These are phyloP conservation scores for Ophiostoma perfectum DNA, from an alignment of 2,329 filamentous ascomycete genomes.

Conservation along the genomic window DNA sequence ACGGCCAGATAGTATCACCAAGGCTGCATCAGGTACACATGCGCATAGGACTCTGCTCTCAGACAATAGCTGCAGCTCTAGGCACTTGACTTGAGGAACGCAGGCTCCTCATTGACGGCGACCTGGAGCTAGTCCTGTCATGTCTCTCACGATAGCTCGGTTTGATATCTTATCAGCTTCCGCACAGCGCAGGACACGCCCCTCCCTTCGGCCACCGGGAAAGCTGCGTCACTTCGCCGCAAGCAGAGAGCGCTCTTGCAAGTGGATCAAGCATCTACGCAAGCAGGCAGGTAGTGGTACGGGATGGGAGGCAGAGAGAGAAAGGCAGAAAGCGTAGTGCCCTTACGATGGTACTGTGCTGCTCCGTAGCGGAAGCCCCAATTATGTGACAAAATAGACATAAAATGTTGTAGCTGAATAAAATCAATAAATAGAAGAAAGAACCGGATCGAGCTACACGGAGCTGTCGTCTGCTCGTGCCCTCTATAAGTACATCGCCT, in stretches of 20 bases:
- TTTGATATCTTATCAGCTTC: conserved; percentile 11
- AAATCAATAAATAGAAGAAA: not conserved
- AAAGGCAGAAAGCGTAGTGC: not conserved
- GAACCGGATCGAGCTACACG: not conserved
- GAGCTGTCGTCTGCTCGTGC: not conserved
- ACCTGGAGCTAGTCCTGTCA: not conserved
- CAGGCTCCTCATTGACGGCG: not conserved
- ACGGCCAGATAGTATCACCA: not conserved
- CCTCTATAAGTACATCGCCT: conserved; percentile 3
- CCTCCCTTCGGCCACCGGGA: not conserved
- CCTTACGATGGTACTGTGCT: too few relatives aligned
- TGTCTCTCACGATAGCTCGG: not conserved
- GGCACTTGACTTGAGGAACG: not conserved
- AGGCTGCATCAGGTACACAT: too few relatives aligned
- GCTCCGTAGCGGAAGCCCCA: too few relatives aligned
- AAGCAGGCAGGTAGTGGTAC: not conserved
- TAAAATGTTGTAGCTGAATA: not conserved
- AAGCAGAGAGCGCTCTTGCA: conserved; percentile 1
- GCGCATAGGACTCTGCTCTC: too few relatives aligned
- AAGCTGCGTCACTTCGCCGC: not conserved
- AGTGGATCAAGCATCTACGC: not conserved
- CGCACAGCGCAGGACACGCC: not conserved
- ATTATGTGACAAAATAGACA: not conserved
- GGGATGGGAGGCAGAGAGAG: not conserved
- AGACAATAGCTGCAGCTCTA: too few relatives aligned